These are phyloP conservation scores for Pichia exigua DNA, from an alignment of 805 yeast species.

Conservation along the genomic window DNA sequence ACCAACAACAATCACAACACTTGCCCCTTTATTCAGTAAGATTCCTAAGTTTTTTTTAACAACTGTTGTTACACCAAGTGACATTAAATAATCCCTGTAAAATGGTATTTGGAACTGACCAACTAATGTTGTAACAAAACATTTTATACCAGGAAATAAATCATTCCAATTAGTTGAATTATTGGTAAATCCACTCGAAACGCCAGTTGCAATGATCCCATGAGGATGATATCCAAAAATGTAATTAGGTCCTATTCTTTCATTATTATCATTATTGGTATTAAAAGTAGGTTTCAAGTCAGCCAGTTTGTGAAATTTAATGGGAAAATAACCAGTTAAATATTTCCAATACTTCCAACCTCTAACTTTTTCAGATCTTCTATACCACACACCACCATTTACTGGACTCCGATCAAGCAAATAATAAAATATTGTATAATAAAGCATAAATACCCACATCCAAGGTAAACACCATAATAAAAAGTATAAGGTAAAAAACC, in stretches of 20 bases:
- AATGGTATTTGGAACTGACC: slow-evolving; percentile 81
- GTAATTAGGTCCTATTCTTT: slow-evolving; percentile 61
- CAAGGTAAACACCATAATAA: slow-evolving; percentile 41
- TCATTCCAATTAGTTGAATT: slow-evolving; percentile 35
- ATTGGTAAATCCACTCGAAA: slow-evolving; percentile 19
- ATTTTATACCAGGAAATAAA: slow-evolving; percentile 71
- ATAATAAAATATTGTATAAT: slow-evolving; percentile 57
- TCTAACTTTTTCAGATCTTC: slow-evolving; percentile 53
- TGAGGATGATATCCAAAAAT: slow-evolving; percentile 95
- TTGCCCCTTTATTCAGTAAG: slow-evolving; percentile 54
- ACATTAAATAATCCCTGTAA: slow-evolving; percentile 75
- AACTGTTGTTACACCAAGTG: slow-evolving; percentile 81
- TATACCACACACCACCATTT: slow-evolving; percentile 57
- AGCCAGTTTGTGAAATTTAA: slow-evolving; percentile 55
- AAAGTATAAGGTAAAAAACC: slow-evolving; percentile 46
- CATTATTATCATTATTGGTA: slow-evolving; percentile 3
- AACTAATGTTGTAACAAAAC: slow-evolving; percentile 70
- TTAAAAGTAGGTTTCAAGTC: slow-evolving; percentile 63
- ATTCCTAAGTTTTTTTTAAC: slow-evolving; percentile 62
- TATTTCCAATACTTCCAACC: slow-evolving; percentile 57
- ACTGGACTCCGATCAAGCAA: slow-evolving; percentile 62
- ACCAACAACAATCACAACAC: slow-evolving; percentile 87
- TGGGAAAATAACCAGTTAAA: slow-evolving; percentile 76
- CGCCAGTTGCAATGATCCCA: slow-evolving; percentile 90
- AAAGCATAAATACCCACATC: slow-evolving; percentile 55